Evolutionary conservation across 2,329 filamentous ascomycete species (phyloP).

Genomic region (Acarospora socialis): DNA sequence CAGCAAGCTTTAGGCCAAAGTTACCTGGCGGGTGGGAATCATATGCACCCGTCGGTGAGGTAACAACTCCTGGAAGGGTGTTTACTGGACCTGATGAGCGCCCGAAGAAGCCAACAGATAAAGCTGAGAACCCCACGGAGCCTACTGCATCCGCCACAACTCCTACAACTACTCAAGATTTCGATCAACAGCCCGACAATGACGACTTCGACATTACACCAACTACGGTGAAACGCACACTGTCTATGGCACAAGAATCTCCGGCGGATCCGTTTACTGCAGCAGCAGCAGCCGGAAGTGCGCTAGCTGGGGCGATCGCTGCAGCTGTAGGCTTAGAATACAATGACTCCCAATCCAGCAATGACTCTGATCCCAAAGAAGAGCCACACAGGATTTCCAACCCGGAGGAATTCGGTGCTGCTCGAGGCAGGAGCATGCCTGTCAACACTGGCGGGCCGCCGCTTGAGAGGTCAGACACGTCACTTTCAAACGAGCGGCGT

Average conservation of each 20-base stretch:
- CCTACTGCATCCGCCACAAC: neutral
- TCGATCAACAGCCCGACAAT: constrained; percentile 1
- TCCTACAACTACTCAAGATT: constrained; percentile 5
- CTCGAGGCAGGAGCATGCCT: constrained; percentile 27
- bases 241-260: constrained; percentile 11
- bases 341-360: constrained; percentile 1
- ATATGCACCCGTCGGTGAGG: constrained; percentile 27
- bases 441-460: constrained; percentile 20
- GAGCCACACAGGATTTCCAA: no score
- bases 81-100: no score
- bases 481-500: no score
- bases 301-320: constrained; percentile 33
- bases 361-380: no score
- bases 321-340: constrained; percentile 21
- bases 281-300: constrained; percentile 32
- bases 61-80: no score
- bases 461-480: no score
- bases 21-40: constrained; percentile 42
- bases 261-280: constrained; percentile 25
- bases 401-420: constrained; percentile 21
- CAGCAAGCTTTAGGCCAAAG: constrained; percentile 34
- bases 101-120: constrained; percentile 6
- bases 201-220: constrained; percentile 15
- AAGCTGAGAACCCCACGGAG: constrained; percentile 4
- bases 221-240: constrained; percentile 14